phyloP scores from a whole-genome alignment of 192 early-diverging fungal species.

The Backusella mclennaniae region DNA sequence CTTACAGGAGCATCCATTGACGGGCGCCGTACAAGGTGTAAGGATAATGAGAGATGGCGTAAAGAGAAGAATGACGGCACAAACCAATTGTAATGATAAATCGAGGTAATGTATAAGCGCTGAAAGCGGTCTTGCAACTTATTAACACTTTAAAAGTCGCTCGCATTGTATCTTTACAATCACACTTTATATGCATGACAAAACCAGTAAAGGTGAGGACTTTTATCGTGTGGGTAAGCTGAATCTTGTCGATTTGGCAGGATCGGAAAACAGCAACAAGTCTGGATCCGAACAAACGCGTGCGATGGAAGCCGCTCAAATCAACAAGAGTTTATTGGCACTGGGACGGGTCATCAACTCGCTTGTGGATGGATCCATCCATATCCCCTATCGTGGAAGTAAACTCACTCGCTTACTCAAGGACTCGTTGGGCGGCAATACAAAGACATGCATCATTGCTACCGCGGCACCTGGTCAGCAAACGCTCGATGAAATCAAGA shows the following conservation, averaged over 20 bases:
- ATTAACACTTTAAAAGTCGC: constrained; percentile 51
- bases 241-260: constrained; percentile 95
- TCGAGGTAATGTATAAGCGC: constrained; percentile 52
- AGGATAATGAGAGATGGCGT: constrained; percentile 67
- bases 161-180: constrained; percentile 94
- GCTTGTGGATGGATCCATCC: constrained; percentile 54
- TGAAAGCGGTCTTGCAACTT: no score
- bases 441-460: constrained; percentile 95
- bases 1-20: constrained; percentile 77
- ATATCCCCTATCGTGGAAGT: constrained; percentile 79
- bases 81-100: constrained; percentile 88
- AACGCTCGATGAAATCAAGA: constrained; percentile 67
- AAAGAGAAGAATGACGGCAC: constrained; percentile 71
- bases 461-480: constrained; percentile 80
- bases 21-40: constrained; percentile 41
- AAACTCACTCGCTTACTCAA: constrained; percentile 89
- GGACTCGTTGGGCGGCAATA: constrained; percentile 88
- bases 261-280: constrained; percentile 89
- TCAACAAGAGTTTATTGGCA: constrained; percentile 80
- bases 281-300: constrained; percentile 83
- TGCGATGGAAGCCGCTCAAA: constrained; percentile 86
- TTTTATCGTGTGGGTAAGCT: constrained; percentile 92
- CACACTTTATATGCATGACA: constrained; percentile 86
- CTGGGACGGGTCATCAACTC: constrained; percentile 72
- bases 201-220: constrained; percentile 77